Evolutionary conservation across 2,329 filamentous ascomycete genomes (phyloP).

Genomic region (Venturia effusa): DNA sequence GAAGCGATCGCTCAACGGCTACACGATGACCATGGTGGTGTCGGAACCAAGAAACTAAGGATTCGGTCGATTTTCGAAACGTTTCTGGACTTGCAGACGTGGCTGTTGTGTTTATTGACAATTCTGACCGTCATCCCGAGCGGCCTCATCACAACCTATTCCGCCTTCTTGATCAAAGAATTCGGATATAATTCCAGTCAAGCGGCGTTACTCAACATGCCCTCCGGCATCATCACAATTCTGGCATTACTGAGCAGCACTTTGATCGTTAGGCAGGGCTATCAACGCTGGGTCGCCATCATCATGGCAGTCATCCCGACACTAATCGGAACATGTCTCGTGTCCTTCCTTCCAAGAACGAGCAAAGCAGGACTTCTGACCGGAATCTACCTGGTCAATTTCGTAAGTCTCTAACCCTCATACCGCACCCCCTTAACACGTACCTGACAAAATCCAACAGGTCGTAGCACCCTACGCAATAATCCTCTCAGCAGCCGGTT

Average conservation of each 20-base stretch:
- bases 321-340: constrained; percentile 11
- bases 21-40: constrained; percentile 9
- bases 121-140: constrained; percentile 21
- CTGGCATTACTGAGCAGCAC: constrained; percentile 7
- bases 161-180: constrained; percentile 21
- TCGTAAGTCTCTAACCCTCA: not conserved
- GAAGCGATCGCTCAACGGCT: constrained; percentile 1
- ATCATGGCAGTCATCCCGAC: constrained; percentile 5
- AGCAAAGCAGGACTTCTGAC: constrained; percentile 9
- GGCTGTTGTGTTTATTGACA: constrained; percentile 20
- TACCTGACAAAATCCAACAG: too few relatives aligned
- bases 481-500: constrained; percentile 9
- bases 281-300: constrained; percentile 12
- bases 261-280: constrained; percentile 4
- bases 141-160: constrained; percentile 21
- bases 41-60: constrained; percentile 5
- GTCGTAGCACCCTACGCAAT: constrained; percentile 11
- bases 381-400: constrained; percentile 13
- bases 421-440: not conserved
- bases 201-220: constrained; percentile 38
- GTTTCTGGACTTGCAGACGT: constrained; percentile 30
- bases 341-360: constrained; percentile 7
- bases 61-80: constrained; percentile 20
- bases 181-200: constrained; percentile 21
- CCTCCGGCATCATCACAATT: constrained; percentile 33